Evolutionary conservation across 2,329 filamentous ascomycete genomes (phyloP).

Genomic region (Rhynchosporium agropyri): DNA sequence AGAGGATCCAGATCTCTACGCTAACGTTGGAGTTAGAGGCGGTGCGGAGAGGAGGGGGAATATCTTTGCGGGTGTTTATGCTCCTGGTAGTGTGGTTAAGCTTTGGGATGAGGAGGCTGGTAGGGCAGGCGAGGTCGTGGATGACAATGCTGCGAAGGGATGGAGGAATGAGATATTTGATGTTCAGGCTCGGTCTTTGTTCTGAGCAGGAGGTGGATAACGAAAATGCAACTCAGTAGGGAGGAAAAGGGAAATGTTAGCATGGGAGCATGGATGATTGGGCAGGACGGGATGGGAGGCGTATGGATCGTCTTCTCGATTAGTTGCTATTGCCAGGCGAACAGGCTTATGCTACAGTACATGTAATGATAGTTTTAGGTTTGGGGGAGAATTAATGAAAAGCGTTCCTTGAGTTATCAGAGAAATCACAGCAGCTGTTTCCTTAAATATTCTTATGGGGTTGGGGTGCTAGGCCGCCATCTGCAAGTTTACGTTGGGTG

Average conservation of each 20-base stretch:
- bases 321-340: not conserved
- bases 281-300: not conserved
- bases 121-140: slow-evolving; percentile 70
- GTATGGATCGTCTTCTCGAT: not conserved
- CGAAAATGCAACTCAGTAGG: too few species aligned
- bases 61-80: slow-evolving; percentile 82
- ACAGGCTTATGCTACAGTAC: not conserved
- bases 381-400: not conserved
- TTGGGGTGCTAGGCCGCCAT: too few species aligned
- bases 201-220: not conserved
- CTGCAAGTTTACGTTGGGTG: too few species aligned
- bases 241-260: too few species aligned
- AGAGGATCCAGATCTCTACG: slow-evolving; percentile 76
- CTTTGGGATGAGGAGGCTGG: slow-evolving; percentile 83
- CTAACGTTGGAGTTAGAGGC: slow-evolving; percentile 69
- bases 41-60: slow-evolving; percentile 55
- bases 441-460: too few species aligned
- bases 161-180: slow-evolving; percentile 89
- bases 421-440: too few species aligned
- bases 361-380: slow-evolving; percentile 12
- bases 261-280: not conserved
- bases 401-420: too few species aligned
- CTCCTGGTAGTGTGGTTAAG: slow-evolving; percentile 85
- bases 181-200: slow-evolving; percentile 38
- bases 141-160: slow-evolving; percentile 61